Base-by-base conservation (phyloP, 805 yeast genomes). In the Debaryomyces castellii region DNA sequence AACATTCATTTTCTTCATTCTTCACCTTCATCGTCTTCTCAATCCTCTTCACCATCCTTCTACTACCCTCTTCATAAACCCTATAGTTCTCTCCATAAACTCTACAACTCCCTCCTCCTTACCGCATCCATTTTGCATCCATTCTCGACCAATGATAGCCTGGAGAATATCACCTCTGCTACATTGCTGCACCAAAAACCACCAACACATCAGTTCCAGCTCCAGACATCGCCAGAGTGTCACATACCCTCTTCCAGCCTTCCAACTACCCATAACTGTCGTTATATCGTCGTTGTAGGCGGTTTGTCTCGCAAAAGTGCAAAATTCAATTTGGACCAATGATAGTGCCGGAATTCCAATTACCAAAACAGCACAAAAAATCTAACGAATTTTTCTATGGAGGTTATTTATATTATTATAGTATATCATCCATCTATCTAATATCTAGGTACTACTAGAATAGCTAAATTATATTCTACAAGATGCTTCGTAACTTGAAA, bases 401-500 rank as follows among this genome's bases (percentile, higher is more conserved):
- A 23, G 24, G 24, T 17, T 22, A 21, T 17, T 32, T 25, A 4
- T 30, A 18, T 22, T 17, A 30, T 18, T 22, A 20, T 34, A 44
- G 40, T 39, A 35, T 14, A 7, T 25, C 12, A 7, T 16, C 51
- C 52, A 51, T 51, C 49, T 30, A 30, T 47, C 50, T 43, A n/a
- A 45, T 39, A 36, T 44, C 40, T 33, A 44, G 39, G 43, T 41
- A 44, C 33, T 41, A 35, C 44, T 46, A 43, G 33, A 36, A 45
- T 37, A 24, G 30, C 18, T 41, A 20, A 39, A 21, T 22, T 21
- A 16, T 27, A 33, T 39, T 23, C 28, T 33, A 27, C 28, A 50
- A 20, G 22, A 68, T 70, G 73, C 73, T 70, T 60, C 71, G 72
- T 59, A 58, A 56, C 52, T 54, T 65, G 44, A 63, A 51, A 55